phyloP scores from a whole-genome alignment of 2,329 filamentous ascomycete genomes.

The Cladobotryum protrusum region DNA sequence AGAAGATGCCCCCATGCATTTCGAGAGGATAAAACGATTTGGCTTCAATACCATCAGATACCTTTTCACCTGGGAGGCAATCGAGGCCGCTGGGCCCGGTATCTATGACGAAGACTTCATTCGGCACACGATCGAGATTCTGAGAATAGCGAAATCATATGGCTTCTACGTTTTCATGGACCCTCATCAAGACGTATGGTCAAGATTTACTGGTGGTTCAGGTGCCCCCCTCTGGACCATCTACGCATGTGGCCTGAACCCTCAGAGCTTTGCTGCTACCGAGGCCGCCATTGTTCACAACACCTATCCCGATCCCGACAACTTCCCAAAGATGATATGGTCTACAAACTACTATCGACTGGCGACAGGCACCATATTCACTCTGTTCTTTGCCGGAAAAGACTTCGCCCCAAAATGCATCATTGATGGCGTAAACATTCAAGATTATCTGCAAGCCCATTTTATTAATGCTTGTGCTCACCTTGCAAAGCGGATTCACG shows the following conservation, averaged over 20 bases:
- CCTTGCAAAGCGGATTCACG: constrained; percentile 76
- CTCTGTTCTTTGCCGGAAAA: constrained; percentile 82
- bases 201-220: constrained; percentile 85
- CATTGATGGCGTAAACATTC: constrained; percentile 90
- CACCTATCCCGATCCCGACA: constrained; percentile 74
- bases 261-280: constrained; percentile 74
- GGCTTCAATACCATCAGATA: constrained; percentile 97
- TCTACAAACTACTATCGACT: constrained; percentile 92
- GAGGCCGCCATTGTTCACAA: constrained; percentile 95
- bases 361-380: constrained; percentile 85
- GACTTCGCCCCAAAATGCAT: constrained; percentile 96
- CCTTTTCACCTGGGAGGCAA: constrained; percentile 98
- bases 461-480: constrained; percentile 75
- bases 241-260: constrained; percentile 88
- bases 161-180: constrained; percentile 98
- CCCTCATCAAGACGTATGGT: constrained; percentile 98
- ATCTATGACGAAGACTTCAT: constrained; percentile 94
- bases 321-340: constrained; percentile 99
- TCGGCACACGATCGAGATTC: constrained; percentile 76
- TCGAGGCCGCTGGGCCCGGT: constrained; percentile 85
- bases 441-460: constrained; percentile 87
- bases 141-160: constrained; percentile 80
- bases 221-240: constrained; percentile 97
- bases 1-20: constrained; percentile 79
- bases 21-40: constrained; percentile 76